Evolutionary conservation across 23 red algal genomes (phyloP).

Genomic region (Cyanidium caldarium): DNA sequence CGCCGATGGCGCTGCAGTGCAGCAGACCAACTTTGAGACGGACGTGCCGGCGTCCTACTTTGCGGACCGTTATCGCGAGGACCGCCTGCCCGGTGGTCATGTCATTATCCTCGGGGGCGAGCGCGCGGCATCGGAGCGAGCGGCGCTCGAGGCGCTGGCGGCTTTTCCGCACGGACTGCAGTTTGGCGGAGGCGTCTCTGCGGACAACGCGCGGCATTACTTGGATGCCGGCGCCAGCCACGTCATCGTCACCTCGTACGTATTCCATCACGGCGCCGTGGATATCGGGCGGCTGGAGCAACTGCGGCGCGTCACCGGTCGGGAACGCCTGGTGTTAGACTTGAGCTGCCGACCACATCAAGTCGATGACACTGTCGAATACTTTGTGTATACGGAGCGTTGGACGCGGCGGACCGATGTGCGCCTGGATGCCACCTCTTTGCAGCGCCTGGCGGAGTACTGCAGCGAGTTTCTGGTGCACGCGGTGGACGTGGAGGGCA

Average conservation of each 20-base stretch:
- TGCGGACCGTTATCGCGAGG: constrained; percentile 36
- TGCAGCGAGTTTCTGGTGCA: constrained; percentile 92
- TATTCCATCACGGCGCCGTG: constrained; percentile 60
- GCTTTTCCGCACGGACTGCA: constrained; percentile 76
- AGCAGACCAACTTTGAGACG: constrained; percentile 63
- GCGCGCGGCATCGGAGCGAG: constrained; percentile 20
- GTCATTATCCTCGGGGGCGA: constrained; percentile 86
- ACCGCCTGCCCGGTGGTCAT: constrained; percentile 69
- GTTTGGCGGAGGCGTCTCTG: constrained; percentile 72
- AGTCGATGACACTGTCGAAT: constrained; percentile 17
- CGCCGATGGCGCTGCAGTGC: neutral
- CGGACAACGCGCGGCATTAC: constrained; percentile 28
- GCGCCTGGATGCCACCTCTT: constrained; percentile 17
- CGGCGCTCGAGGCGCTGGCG: constrained; percentile 37
- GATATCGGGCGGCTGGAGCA: constrained; percentile 37
- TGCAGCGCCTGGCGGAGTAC: constrained; percentile 22
- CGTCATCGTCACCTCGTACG: constrained; percentile 92
- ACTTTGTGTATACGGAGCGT: constrained; percentile 81
- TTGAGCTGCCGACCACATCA: constrained; percentile 25
- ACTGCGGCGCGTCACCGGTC: constrained; percentile 29
- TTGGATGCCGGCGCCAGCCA: constrained; percentile 66
- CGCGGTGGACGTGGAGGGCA: constrained; percentile 88
- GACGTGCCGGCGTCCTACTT: constrained; percentile 27
- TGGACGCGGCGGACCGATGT: constrained; percentile 63
- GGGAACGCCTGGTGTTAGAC: constrained; percentile 63